These are phyloP conservation scores for Pseudocercospora macadamiae DNA, from an alignment of 2,329 filamentous ascomycete genomes.

Conservation along the genomic window DNA sequence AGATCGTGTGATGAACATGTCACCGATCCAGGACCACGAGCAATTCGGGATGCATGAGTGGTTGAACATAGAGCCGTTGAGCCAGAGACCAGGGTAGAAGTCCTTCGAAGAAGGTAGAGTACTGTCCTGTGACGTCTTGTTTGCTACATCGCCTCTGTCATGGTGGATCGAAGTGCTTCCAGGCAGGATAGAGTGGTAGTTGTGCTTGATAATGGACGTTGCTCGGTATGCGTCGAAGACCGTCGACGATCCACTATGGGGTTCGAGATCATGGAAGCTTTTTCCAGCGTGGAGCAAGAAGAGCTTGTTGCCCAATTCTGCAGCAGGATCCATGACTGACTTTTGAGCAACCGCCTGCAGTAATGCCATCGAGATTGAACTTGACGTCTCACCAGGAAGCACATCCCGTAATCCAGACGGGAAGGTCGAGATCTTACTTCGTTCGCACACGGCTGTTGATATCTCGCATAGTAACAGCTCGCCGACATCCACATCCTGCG, in stretches of 20 bases:
- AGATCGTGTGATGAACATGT: constrained; percentile 57
- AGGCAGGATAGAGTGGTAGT: constrained; percentile 16
- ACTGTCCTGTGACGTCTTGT: background rate
- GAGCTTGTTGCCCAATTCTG: background rate
- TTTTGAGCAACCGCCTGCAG: constrained; percentile 13
- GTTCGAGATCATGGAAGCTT: background rate
- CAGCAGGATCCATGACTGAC: background rate
- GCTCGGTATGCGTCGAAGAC: constrained; percentile 15
- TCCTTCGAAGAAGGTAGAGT: background rate
- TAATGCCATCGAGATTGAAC: constrained; percentile 1
- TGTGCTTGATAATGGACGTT: constrained; percentile 17
- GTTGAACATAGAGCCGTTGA: constrained; percentile 55
- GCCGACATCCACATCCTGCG: constrained; percentile 40
- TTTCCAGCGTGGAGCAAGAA: constrained; percentile 5
- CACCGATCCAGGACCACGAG: constrained; percentile 56
- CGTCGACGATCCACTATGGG: background rate
- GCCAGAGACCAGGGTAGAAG: constrained; percentile 50
- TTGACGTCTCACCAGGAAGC: constrained; percentile 3
- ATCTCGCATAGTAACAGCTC: constrained; percentile 47
- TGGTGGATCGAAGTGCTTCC: constrained; percentile 18
- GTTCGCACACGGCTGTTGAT: constrained; percentile 16
- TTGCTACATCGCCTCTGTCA: constrained; percentile 2
- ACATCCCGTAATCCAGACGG: constrained; percentile 4
- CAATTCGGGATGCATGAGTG: constrained; percentile 56
- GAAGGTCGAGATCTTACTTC: background rate